Evolutionary conservation across 179 eudicot genomes (phyloP), one percentile per base, ranked within the genome.

Genomic region (Monotropa hypopitys): DNA sequence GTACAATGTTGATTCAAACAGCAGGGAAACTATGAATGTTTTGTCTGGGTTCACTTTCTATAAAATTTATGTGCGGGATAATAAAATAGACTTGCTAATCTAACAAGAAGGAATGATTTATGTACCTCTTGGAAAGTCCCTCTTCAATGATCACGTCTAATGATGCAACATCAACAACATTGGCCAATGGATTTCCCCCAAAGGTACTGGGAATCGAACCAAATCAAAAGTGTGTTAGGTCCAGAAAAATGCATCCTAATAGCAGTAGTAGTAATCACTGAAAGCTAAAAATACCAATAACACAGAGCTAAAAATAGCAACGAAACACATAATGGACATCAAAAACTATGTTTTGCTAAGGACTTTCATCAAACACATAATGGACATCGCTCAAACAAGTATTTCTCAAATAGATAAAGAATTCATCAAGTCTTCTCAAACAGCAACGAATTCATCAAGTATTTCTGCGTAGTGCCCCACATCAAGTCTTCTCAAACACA

Each of bases 181-280:
- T 92, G 45, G 93, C 99, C 88, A 95, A 87, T 63, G 99, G 97
- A 83, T 93, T 95, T 72, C 99, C 99, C 10, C 99, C 99, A 84
- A 95, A 95, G 59, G 99, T 95, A 88, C 99, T 95, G 89, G 75
- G 81, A 70, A 61, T 57, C 20, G 8, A 7, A 46, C 33, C 40
- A 21, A 76, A 67, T 73, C 50, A 65, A 61, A 68, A 68, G 32
- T 67, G 70, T 42, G 70, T 76, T 13, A 53, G 54, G 53, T 69
- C 42, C 73, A 4, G 35, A 11, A 68, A 38, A 76, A 65, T 62
- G 30, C 69, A 32, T 46, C 53, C 7, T 47, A 43, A 63, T n/a
- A 18, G 18, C 20, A 38, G 33, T 59, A 59, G 26, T 59, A 59
- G 33, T 16, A 59, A 59, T 28, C 18, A 59, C 3, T 10, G 15